Evolutionary conservation across 495 filamentous ascomycete species (phyloP).

Genomic region (Xylaria venustula): DNA sequence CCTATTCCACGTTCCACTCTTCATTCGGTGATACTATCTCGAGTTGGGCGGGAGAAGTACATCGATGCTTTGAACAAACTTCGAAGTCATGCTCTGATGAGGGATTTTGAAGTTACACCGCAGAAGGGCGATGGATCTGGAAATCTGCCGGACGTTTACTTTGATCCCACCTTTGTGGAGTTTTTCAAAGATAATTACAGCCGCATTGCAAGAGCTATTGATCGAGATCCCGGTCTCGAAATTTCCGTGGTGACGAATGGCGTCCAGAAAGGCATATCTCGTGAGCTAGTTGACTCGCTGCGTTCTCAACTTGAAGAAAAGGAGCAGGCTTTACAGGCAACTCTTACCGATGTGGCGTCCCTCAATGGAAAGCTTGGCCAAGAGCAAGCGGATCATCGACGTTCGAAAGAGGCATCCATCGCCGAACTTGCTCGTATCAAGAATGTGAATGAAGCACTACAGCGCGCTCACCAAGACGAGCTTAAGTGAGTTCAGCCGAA

Average conservation of each 20-base stretch:
- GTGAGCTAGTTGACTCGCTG: conserved; percentile 80
- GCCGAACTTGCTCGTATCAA: conserved; percentile 64
- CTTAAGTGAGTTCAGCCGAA: conserved; percentile 22
- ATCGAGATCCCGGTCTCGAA: conserved; percentile 86
- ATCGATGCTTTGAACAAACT: conserved; percentile 79
- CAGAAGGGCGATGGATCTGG: conserved; percentile 60
- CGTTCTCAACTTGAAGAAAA: conserved; percentile 74
- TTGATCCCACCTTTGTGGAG: conserved; percentile 84
- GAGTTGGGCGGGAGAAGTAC: conserved; percentile 84
- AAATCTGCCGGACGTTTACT: conserved; percentile 75
- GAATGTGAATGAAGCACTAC: conserved; percentile 68
- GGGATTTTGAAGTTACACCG: conserved; percentile 87
- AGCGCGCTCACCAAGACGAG: conserved; percentile 62
- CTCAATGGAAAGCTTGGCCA: conserved; percentile 70
- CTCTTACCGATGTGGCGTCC: conserved; percentile 64
- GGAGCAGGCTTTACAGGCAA: conserved; percentile 62
- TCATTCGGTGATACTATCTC: conserved; percentile 74
- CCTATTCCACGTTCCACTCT: conserved; percentile 81
- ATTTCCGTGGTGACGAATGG: conserved; percentile 75
- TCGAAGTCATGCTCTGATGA: conserved; percentile 75
- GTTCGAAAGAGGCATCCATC: conserved; percentile 64
- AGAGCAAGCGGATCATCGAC: conserved; percentile 72
- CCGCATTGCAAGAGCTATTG: conserved; percentile 79
- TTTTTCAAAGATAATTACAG: conserved; percentile 96
- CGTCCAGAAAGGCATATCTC: conserved; percentile 77